Conservation (phyloP, 768 basidiomycete genomes). For the Mycena olivaceomarginata region DNA sequence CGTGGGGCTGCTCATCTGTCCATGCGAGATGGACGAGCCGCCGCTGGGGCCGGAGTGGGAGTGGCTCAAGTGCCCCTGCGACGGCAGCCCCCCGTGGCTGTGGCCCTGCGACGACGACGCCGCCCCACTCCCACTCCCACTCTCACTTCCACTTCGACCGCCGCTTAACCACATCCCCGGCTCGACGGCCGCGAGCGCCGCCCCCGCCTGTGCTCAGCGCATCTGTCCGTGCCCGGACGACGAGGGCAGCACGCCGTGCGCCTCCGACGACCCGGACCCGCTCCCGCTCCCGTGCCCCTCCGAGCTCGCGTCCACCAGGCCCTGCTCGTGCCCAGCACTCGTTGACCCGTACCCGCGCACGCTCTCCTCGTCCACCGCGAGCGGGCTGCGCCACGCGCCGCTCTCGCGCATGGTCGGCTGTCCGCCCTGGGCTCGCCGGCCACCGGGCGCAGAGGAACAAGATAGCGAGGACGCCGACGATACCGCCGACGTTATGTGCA, state of each 20-base stretch:
- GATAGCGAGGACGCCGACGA: no score
- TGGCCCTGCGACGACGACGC: no score
- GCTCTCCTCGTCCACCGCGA: constrained; percentile 2
- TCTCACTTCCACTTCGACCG: background rate
- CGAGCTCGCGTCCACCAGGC: background rate
- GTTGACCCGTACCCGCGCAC: background rate
- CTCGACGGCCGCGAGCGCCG: background rate
- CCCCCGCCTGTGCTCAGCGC: background rate
- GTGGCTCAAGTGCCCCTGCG: no score
- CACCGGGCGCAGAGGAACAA: no score
- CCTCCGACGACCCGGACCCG: background rate
- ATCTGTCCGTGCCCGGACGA: background rate
- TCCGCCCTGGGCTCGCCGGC: no score
- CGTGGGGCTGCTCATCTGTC: no score
- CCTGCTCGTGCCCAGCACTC: background rate
- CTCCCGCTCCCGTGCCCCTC: background rate
- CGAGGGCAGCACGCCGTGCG: background rate
- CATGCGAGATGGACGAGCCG: no score
- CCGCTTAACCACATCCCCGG: background rate
- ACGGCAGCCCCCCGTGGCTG: no score
- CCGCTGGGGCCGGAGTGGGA: no score
- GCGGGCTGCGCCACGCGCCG: constrained; percentile 12
- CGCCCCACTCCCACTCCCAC: no score
- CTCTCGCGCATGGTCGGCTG: background rate
- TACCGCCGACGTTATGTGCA: no score